phyloP scores from a whole-genome alignment of 169 alveolate species.

The Babesia divergens region DNA sequence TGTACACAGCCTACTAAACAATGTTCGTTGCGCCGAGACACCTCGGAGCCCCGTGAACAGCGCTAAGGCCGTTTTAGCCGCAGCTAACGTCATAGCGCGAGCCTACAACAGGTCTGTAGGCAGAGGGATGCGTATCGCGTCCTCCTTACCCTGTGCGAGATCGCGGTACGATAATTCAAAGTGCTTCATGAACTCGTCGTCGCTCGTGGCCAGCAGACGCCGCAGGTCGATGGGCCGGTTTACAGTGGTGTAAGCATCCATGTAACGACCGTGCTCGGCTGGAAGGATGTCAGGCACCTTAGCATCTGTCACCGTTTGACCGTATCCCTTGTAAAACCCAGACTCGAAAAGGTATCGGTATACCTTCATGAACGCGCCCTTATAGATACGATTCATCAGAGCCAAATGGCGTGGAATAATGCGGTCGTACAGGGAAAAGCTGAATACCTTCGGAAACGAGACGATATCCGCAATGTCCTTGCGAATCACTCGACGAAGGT shows the following conservation, averaged over 20 bases:
- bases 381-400: constrained; percentile 66
- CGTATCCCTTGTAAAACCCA: constrained; percentile 54
- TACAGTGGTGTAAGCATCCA: constrained; percentile 27
- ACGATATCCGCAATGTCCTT: constrained; percentile 51
- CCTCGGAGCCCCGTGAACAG: not conserved
- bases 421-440: constrained; percentile 71
- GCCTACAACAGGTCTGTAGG: constrained; percentile 46
- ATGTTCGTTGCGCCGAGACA: not conserved
- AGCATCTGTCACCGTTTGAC: constrained; percentile 51
- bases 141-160: constrained; percentile 46
- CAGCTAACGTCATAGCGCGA: not conserved
- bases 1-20: not conserved
- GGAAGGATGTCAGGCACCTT: constrained; percentile 56
- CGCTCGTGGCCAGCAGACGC: constrained; percentile 6
- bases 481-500: constrained; percentile 64
- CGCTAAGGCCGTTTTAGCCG: not conserved
- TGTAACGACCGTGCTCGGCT: constrained; percentile 13
- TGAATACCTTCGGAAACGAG: constrained; percentile 65
- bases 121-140: constrained; percentile 46
- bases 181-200: constrained; percentile 17
- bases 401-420: constrained; percentile 75
- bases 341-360: constrained; percentile 55
- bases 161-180: constrained; percentile 48
- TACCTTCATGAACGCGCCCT: constrained; percentile 59
- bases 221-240: constrained; percentile 1